Conservation (phyloP, 2,329 filamentous ascomycete species). For the Aspergillus pseudonomiae region DNA sequence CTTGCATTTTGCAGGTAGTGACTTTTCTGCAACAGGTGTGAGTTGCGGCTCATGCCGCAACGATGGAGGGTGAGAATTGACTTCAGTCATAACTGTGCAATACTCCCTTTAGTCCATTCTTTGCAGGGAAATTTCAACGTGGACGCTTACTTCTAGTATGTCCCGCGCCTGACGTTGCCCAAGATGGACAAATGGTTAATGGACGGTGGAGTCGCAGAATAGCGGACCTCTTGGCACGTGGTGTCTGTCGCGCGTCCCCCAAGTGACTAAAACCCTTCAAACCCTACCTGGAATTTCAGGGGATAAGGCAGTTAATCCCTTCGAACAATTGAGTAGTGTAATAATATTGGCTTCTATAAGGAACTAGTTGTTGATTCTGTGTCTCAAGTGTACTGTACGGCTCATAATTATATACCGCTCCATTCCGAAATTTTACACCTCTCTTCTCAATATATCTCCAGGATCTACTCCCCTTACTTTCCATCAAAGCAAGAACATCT, state of each 20-base stretch:
- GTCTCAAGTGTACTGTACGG: not conserved
- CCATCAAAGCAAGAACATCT: no score
- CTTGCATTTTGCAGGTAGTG: constrained; percentile 47
- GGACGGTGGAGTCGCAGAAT: constrained; percentile 6
- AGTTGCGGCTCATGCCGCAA: constrained; percentile 35
- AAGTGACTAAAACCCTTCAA: not conserved
- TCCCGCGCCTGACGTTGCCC: not conserved
- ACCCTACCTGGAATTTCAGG: not conserved
- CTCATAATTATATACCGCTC: not conserved
- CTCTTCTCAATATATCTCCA: not conserved
- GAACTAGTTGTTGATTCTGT: not conserved
- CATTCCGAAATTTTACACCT: not conserved
- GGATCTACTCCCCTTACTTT: no score
- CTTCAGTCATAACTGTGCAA: constrained; percentile 25
- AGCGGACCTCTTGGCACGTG: constrained; percentile 21
- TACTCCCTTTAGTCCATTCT: constrained; percentile 29
- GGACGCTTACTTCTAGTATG: not conserved
- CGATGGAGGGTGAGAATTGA: constrained; percentile 15
- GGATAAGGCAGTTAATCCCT: not conserved
- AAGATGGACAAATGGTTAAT: constrained; percentile 5
- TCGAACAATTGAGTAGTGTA: no score
- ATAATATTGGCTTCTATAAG: no score
- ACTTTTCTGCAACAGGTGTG: constrained; percentile 44
- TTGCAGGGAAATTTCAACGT: not conserved
- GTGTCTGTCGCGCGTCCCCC: constrained; percentile 9